Percentiles rank a stretch among this genome's conserved stretches.
Conservation (phyloP, 2,329 filamentous ascomycete genomes). For the Geosmithia morbida region DNA sequence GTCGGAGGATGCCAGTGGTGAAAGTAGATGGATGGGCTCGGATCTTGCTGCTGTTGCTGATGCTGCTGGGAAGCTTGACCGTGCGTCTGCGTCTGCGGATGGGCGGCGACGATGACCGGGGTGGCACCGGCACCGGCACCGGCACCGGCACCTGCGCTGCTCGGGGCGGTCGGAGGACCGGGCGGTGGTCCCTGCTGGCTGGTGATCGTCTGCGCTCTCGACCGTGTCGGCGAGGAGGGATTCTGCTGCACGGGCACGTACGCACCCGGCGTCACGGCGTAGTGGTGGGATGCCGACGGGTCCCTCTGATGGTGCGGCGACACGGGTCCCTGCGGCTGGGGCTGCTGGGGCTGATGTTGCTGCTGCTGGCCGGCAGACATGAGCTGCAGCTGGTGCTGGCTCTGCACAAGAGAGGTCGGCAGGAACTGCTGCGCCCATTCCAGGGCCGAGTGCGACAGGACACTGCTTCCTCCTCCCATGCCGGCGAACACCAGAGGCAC, state of each 20-base stretch:
- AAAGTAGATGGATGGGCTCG: constrained; percentile 71
- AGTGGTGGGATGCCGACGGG: constrained; percentile 14
- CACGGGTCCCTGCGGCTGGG: constrained; percentile 28
- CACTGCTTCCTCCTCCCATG: constrained; percentile 42
- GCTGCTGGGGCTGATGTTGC: constrained; percentile 35
- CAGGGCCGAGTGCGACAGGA: constrained; percentile 42
- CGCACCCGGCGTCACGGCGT: neutral
- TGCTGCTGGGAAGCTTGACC: neutral
- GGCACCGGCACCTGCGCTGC: neutral
- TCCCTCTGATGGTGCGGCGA: constrained; percentile 43
- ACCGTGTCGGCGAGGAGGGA: constrained; percentile 33
- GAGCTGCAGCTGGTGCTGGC: constrained; percentile 36
- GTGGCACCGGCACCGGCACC: no score
- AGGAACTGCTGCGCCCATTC: constrained; percentile 58
- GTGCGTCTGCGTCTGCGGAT: neutral
- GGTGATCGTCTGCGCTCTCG: constrained; percentile 34
- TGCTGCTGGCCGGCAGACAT: constrained; percentile 19
- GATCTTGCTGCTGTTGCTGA: constrained; percentile 37
- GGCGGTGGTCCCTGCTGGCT: constrained; percentile 21
- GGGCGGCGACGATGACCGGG: no score
- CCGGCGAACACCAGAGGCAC: constrained; percentile 63
- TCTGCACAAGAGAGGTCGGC: constrained; percentile 27
- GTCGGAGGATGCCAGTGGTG: constrained; percentile 84
- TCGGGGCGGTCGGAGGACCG: constrained; percentile 5
- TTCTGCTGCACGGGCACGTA: constrained; percentile 11